These are phyloP conservation scores for Aechmea fasciata DNA, from an alignment of 176 grass and related monocot species.

Conservation along the genomic window DNA sequence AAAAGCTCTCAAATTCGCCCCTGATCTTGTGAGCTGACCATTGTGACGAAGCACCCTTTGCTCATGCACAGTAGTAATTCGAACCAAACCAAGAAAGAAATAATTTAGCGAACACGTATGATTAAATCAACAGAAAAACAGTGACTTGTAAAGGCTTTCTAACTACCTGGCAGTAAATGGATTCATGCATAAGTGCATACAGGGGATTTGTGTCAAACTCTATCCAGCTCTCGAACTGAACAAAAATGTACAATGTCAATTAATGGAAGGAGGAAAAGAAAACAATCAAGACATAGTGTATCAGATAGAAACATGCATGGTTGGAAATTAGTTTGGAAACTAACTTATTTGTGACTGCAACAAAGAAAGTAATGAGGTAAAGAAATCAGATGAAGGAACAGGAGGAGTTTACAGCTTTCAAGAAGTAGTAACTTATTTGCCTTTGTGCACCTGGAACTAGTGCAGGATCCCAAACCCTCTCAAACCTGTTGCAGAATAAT, in stretches of 20 bases:
- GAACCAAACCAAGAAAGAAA: not conserved
- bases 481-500: slow-evolving; percentile 44
- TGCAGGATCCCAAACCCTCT: slow-evolving; percentile 94
- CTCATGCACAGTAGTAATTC: slow-evolving; percentile 13
- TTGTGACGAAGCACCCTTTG: slow-evolving; percentile 64
- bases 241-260: slow-evolving; percentile 13
- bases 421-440: slow-evolving; percentile 78
- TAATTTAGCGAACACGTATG: not conserved
- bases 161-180: slow-evolving; percentile 86
- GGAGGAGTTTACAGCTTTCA: slow-evolving; percentile 61
- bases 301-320: slow-evolving; percentile 1
- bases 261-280: not conserved
- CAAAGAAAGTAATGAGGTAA: not conserved
- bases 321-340: not conserved
- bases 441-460: slow-evolving; percentile 58
- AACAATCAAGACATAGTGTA: not conserved
- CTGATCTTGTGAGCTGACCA: slow-evolving; percentile 79
- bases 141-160: not conserved
- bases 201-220: slow-evolving; percentile 78
- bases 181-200: slow-evolving; percentile 78
- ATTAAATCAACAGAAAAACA: slow-evolving; percentile 1
- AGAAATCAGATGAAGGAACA: not conserved
- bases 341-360: not conserved
- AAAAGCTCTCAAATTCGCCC: slow-evolving; percentile 42
- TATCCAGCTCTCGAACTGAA: slow-evolving; percentile 79